A percentile compares a stretch with the other conserved stretches of the same genome.
phyloP scores from a whole-genome alignment of 2,329 filamentous ascomycete genomes.

The Gliomastix tumulicola region DNA sequence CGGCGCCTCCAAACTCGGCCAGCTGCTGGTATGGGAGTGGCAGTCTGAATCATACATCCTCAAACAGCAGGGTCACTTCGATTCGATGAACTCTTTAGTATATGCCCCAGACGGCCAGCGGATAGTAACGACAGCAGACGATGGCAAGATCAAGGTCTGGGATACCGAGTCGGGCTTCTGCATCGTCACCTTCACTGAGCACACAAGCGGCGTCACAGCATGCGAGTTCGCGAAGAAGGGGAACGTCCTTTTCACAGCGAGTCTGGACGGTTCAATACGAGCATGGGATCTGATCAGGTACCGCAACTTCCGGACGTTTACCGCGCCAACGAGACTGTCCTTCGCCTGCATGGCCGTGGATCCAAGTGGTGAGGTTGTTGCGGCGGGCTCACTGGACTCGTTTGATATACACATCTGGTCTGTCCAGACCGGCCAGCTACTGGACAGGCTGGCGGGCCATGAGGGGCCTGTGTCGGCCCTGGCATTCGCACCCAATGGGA shows the following conservation, averaged over 20 bases:
- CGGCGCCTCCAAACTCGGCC: slow-evolving; percentile 88
- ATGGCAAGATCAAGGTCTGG: slow-evolving; percentile 98
- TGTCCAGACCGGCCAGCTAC: slow-evolving; percentile 90
- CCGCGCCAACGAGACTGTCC: slow-evolving; percentile 81
- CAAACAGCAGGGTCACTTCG: slow-evolving; percentile 96
- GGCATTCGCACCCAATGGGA: slow-evolving; percentile 81
- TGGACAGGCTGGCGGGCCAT: slow-evolving; percentile 86
- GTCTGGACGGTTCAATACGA: slow-evolving; percentile 85
- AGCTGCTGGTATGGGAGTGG: slow-evolving; percentile 99
- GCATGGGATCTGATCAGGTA: slow-evolving; percentile 96
- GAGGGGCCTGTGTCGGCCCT: slow-evolving; percentile 88
- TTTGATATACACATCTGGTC: slow-evolving; percentile 99
- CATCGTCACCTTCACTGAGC: slow-evolving; percentile 95
- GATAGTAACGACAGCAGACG: slow-evolving; percentile 89
- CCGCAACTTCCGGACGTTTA: slow-evolving; percentile 96
- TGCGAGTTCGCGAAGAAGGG: slow-evolving; percentile 94
- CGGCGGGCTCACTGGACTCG: slow-evolving; percentile 88
- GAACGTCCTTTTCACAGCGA: slow-evolving; percentile 92
- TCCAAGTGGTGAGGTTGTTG: slow-evolving; percentile 91
- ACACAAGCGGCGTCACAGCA: slow-evolving; percentile 87
- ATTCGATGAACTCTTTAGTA: slow-evolving; percentile 86
- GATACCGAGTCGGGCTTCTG: slow-evolving; percentile 95
- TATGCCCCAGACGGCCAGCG: slow-evolving; percentile 93
- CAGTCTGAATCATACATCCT: slow-evolving; percentile 98
- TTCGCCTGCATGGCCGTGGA: slow-evolving; percentile 97